A percentile compares a stretch with the other conserved stretches of the same genome.
phyloP scores from a whole-genome alignment of 2,329 filamentous ascomycete species.

The Tetracladium maxilliforme region DNA sequence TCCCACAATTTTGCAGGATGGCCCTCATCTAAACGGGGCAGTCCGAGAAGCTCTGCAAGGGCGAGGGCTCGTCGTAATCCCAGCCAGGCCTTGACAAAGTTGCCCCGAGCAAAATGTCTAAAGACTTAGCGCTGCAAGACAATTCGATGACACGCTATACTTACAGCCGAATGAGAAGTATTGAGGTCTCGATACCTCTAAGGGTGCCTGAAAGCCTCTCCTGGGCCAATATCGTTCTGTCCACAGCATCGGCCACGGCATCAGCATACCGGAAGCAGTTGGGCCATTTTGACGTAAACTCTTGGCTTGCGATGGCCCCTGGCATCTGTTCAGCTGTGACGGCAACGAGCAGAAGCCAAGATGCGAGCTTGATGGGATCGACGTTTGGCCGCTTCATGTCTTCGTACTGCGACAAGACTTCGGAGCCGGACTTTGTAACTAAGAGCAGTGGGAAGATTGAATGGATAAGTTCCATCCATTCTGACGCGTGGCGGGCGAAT shows the following conservation, averaged over 20 bases:
- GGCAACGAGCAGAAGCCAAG: conserved; percentile 13
- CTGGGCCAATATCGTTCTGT: conserved; percentile 13
- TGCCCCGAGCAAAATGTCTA: conserved; percentile 16
- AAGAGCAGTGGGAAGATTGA: conserved; percentile 10
- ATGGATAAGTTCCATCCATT: conserved; percentile 13
- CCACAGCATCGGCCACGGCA: conserved; percentile 11
- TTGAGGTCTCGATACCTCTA: conserved; percentile 13
- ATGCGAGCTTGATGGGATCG: conserved; percentile 11
- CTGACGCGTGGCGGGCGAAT: conserved; percentile 8
- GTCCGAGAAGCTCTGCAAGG: no score
- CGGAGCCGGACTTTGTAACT: conserved; percentile 6
- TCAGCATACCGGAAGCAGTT: conserved; percentile 6
- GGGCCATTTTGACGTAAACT: neutral
- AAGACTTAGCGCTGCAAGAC: conserved; percentile 1
- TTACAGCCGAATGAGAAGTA: conserved; percentile 19
- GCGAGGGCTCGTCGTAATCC: conserved; percentile 19
- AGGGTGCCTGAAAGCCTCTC: conserved; percentile 15
- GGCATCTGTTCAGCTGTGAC: conserved; percentile 13
- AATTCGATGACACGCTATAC: conserved; percentile 4
- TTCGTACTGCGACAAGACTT: conserved; percentile 13
- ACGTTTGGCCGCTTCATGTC: conserved; percentile 7
- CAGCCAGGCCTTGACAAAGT: conserved; percentile 19
- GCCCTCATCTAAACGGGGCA: no score
- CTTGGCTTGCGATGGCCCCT: conserved; percentile 3
- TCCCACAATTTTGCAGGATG: conserved; percentile 7